Evolutionary conservation across 345 rosid genomes (phyloP).

Genomic region (Melaleuca quinquenervia): DNA sequence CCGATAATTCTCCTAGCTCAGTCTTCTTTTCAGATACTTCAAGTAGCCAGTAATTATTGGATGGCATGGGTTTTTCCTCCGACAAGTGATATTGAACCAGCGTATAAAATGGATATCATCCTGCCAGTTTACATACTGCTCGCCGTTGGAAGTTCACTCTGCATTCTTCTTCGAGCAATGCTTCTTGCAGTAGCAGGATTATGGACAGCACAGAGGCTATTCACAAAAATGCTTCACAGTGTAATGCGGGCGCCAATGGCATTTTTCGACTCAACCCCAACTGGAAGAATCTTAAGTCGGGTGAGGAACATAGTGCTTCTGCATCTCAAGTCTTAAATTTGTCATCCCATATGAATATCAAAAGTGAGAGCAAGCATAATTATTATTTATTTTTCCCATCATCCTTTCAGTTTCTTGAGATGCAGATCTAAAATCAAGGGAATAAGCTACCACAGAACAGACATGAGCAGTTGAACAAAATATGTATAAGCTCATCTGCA

Average conservation of each 20-base stretch:
- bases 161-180: slow-evolving; percentile 56
- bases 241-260: slow-evolving; percentile 78
- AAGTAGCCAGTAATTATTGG: slow-evolving; percentile 88
- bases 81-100: slow-evolving; percentile 36
- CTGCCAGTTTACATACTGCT: slow-evolving; percentile 59
- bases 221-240: slow-evolving; percentile 62
- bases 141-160: slow-evolving; percentile 58
- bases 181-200: slow-evolving; percentile 62
- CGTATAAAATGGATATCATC: slow-evolving; percentile 36
- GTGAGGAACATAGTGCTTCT: slow-evolving; percentile 20
- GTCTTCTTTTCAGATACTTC: slow-evolving; percentile 69
- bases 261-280: slow-evolving; percentile 89
- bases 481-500: neutral
- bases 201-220: slow-evolving; percentile 65
- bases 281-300: slow-evolving; percentile 87
- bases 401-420: neutral
- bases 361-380: neutral
- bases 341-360: neutral
- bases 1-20: slow-evolving; percentile 82
- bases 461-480: neutral
- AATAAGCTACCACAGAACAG: neutral
- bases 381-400: neutral
- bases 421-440: neutral
- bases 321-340: neutral
- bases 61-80: slow-evolving; percentile 91